Base-by-base conservation (phyloP, 257 asterid genomes). In the Striga asiatica region DNA sequence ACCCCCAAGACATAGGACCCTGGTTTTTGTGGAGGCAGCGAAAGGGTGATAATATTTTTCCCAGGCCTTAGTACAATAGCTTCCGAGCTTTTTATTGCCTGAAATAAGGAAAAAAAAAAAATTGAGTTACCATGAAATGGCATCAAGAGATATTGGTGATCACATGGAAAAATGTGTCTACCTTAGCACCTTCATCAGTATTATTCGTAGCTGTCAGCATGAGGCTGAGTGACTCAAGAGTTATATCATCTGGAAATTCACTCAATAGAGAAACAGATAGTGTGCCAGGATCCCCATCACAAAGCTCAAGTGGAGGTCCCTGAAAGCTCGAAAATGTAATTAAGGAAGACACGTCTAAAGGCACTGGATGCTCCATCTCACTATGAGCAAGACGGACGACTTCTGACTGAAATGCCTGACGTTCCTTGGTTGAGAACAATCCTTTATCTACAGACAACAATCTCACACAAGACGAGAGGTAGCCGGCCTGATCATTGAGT, bases 171-270 rank as follows among this genome's bases (percentile, higher is more conserved):
- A 62, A 60, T n/a, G n/a, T n/a, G n/a, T n/a, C 62, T 80, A 92
- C 98, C 97, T 92, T 88, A 43, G 82, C 87, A 71, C 96, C 95
- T 78, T 92, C 98, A 78, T 92, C 98, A 8, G 88, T 80, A 69
- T 64, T 88, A 64, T 78, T 77, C 14, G 93, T 92, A 37, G 97
- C 94, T 37, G 88, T 79, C 61, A 92, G 80, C 56, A 89, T 82
- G 56, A 92, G 88, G 76, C 82, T 88, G 60, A 92, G 89, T 45
- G 95, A 84, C 62, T 92, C 98, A 64, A 92, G 95, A 60, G 94
- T 78, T 67, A 92, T 88, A 66, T 92, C 93, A 69, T 92, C 94
- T 45, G 98, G 98, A 74, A 92, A 92, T 56, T 93, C 98, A 77
- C 97, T 92, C 94, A 96, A 82, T 48, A 92, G 74, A 59, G 83